Percentiles rank a stretch among this genome's conserved stretches.
Conservation (phyloP, 2,329 filamentous ascomycete genomes). For the Colletotrichum sp. region DNA sequence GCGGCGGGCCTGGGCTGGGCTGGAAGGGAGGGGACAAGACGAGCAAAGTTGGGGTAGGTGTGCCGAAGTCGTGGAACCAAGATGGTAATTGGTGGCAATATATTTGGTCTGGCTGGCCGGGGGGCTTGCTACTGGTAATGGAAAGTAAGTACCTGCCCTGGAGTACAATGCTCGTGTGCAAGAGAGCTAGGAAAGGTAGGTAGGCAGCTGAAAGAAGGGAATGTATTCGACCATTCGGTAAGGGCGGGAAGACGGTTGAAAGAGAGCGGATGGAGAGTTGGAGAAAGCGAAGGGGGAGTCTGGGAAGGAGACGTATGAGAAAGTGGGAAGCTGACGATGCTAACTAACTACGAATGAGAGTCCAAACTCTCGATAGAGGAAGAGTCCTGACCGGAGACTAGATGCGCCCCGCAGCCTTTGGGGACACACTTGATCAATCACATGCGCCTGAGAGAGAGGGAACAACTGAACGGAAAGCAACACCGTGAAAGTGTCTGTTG, state of each 20-base stretch:
- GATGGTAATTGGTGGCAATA: constrained; percentile 18
- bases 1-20: background rate
- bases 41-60: constrained; percentile 8
- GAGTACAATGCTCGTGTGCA: background rate
- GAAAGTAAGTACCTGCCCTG: background rate
- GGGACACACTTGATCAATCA: background rate
- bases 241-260: background rate
- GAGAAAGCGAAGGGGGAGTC: background rate
- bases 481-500: background rate
- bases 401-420: too few relatives aligned
- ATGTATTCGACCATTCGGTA: background rate
- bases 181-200: background rate
- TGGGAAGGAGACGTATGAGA: background rate
- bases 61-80: background rate
- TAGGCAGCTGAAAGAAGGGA: background rate
- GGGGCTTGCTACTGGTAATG: background rate
- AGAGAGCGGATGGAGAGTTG: background rate
- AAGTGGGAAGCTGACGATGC: background rate
- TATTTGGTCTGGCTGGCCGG: background rate
- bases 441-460: background rate
- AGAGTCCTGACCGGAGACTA: too few relatives aligned
- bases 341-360: background rate
- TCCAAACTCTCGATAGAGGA: too few relatives aligned
- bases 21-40: background rate
- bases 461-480: background rate